Evolutionary conservation across 2,329 filamentous ascomycete species (phyloP).

Genomic region (Decorospora gaudefroyi): DNA sequence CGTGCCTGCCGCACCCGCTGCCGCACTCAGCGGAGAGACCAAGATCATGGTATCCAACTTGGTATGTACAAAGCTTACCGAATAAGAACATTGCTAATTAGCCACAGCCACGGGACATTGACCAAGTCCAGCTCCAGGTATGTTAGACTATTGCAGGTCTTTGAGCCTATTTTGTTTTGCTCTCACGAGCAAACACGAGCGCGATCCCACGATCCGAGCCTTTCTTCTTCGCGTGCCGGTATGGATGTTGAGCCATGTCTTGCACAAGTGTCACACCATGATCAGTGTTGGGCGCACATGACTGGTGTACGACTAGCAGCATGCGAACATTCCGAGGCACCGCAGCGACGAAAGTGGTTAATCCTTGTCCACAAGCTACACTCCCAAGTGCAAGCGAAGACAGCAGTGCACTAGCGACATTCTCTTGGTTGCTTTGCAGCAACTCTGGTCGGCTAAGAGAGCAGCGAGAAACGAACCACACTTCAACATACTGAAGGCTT

Average conservation of each 20-base stretch:
- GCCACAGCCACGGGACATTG: conserved; percentile 86
- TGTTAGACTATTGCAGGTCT: conserved; percentile 73
- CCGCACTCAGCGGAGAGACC: conserved; percentile 70
- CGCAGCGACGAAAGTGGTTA: conserved; percentile 35
- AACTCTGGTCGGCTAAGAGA: conserved; percentile 9
- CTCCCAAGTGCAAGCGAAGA: conserved; percentile 20
- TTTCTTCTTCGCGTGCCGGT: conserved; percentile 21
- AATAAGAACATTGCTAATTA: conserved; percentile 53
- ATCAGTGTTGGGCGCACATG: conserved; percentile 41
- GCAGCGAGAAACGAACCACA: conserved; percentile 22
- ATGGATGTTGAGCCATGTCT: conserved; percentile 37
- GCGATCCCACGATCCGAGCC: conserved; percentile 40
- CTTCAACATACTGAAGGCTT: conserved; percentile 14
- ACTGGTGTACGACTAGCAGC: conserved; percentile 39
- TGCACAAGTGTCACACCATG: conserved; percentile 35
- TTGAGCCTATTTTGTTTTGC: conserved; percentile 47
- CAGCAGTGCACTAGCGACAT: conserved; percentile 21
- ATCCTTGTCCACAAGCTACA: conserved; percentile 22
- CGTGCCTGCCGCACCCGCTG: conserved; percentile 66
- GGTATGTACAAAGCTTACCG: conserved; percentile 63
- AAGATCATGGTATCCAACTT: conserved; percentile 99
- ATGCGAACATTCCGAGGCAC: conserved; percentile 38
- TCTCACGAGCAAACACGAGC: conserved; percentile 40
- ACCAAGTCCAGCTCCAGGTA: conserved; percentile 99
- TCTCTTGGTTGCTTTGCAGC: conserved; percentile 20